Percentiles rank a stretch among this genome's conserved stretches.
Evolutionary conservation across 129 eudicot genomes (phyloP).

Genomic region (Gnaphalium uliginosum): DNA sequence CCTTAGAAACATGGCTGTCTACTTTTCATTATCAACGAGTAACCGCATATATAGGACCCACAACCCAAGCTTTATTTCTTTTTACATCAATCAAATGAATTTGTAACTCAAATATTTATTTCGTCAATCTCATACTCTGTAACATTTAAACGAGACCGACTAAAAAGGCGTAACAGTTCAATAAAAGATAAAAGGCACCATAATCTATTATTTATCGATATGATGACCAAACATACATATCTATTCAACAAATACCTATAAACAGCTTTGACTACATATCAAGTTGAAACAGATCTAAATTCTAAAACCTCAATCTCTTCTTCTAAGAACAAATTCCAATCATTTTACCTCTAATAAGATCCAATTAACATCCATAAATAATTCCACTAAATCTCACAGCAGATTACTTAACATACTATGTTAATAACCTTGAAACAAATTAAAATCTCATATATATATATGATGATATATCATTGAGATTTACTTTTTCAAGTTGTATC

Average conservation of each 20-base stretch:
- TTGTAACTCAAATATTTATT: not conserved
- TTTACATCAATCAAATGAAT: conserved; percentile 1
- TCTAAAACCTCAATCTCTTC: not conserved
- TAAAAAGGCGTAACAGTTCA: not conserved
- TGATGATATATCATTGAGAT: not conserved
- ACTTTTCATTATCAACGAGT: not conserved
- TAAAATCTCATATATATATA: conserved; percentile 7
- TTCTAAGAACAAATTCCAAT: not conserved
- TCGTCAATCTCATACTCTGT: not conserved
- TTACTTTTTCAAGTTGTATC: not conserved
- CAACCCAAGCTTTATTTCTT: conserved; percentile 1
- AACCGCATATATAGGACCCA: not conserved
- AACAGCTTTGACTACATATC: not conserved
- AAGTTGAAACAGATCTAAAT: conserved; percentile 1
- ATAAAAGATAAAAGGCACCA: not conserved
- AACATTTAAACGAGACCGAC: not conserved
- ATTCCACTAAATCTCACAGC: not conserved
- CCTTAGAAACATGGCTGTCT: conserved; percentile 18
- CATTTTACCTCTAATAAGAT: conserved; percentile 10
- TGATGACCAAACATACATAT: not conserved
- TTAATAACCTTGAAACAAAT: conserved; percentile 19
- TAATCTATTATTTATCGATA: not conserved
- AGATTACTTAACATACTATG: not conserved
- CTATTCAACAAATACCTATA: not conserved
- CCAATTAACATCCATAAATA: conserved; percentile 2